Evolutionary conservation across 148 eudicot species (phyloP).

Genomic region (Euryodendron excelsum): DNA sequence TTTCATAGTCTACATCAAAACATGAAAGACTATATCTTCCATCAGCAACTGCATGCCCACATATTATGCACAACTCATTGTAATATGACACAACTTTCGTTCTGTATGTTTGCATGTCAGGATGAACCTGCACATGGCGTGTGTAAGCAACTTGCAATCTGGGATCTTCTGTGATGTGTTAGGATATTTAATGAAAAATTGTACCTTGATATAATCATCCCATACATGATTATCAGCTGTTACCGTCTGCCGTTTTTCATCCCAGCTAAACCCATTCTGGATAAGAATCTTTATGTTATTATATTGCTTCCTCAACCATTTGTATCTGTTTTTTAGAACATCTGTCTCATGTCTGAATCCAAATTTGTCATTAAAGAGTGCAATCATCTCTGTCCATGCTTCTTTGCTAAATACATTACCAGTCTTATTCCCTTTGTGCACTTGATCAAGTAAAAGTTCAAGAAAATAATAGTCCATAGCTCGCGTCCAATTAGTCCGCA

Average conservation of each 20-base stretch:
- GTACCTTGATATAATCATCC: slow-evolving; percentile 16
- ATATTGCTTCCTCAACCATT: slow-evolving; percentile 13
- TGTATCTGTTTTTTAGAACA: slow-evolving; percentile 10
- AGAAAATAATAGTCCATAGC: slow-evolving; percentile 8
- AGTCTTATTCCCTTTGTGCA: slow-evolving; percentile 10
- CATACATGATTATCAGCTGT: slow-evolving; percentile 1
- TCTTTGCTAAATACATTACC: slow-evolving; percentile 9
- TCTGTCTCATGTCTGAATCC: slow-evolving; percentile 11
- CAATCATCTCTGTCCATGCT: slow-evolving; percentile 16
- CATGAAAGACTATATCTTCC: slow-evolving; percentile 18
- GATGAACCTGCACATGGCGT: slow-evolving; percentile 1
- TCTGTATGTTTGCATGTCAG: slow-evolving; percentile 9
- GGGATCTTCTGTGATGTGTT: not conserved
- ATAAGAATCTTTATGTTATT: slow-evolving; percentile 5
- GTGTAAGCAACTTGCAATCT: not conserved
- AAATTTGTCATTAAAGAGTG: slow-evolving; percentile 4
- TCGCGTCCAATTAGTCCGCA: slow-evolving; percentile 9
- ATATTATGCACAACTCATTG: slow-evolving; percentile 9
- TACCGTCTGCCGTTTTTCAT: slow-evolving; percentile 5
- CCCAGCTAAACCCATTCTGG: slow-evolving; percentile 18
- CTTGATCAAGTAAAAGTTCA: slow-evolving; percentile 13
- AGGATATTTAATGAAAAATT: not conserved
- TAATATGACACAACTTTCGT: slow-evolving; percentile 2
- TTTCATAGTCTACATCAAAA: slow-evolving; percentile 14
- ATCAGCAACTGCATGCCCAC: slow-evolving; percentile 15